phyloP scores from a whole-genome alignment of 352 stramenopile genomes.

The Pythium monospermum region DNA sequence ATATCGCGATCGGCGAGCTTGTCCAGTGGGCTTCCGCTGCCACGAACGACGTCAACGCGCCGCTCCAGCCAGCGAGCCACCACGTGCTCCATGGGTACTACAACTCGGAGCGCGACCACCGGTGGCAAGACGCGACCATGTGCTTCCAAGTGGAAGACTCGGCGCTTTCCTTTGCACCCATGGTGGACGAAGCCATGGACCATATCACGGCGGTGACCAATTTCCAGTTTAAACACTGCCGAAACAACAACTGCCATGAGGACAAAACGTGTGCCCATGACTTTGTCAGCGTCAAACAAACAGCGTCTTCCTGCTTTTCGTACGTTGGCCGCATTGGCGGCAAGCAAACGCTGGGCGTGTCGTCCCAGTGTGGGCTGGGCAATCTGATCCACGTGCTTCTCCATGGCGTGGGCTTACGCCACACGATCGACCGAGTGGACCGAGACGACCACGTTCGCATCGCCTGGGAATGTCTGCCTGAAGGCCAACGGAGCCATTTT shows the following conservation, averaged over 20 bases:
- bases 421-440: constrained; percentile 65
- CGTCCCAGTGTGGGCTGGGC: constrained; percentile 57
- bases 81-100: constrained; percentile 75
- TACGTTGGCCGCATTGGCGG: constrained; percentile 76
- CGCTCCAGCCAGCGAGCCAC: background rate
- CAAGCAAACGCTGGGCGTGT: constrained; percentile 54
- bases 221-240: constrained; percentile 59
- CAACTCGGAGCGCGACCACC: constrained; percentile 70
- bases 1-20: constrained; percentile 64
- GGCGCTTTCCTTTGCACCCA: constrained; percentile 32
- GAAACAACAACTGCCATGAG: constrained; percentile 34
- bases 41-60: background rate
- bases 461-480: constrained; percentile 75
- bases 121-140: constrained; percentile 53
- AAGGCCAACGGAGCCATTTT: constrained; percentile 60
- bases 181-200: constrained; percentile 47
- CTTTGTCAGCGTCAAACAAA: constrained; percentile 52
- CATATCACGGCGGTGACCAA: constrained; percentile 58
- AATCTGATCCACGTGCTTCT: constrained; percentile 81
- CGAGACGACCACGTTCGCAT: constrained; percentile 73
- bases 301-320: constrained; percentile 65
- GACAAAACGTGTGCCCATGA: constrained; percentile 49
- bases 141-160: constrained; percentile 63
- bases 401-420: constrained; percentile 64
- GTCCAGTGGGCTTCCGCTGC: constrained; percentile 5